phyloP scores from a whole-genome alignment of 768 basidiomycete species.

The Tephrocybe sp. region DNA sequence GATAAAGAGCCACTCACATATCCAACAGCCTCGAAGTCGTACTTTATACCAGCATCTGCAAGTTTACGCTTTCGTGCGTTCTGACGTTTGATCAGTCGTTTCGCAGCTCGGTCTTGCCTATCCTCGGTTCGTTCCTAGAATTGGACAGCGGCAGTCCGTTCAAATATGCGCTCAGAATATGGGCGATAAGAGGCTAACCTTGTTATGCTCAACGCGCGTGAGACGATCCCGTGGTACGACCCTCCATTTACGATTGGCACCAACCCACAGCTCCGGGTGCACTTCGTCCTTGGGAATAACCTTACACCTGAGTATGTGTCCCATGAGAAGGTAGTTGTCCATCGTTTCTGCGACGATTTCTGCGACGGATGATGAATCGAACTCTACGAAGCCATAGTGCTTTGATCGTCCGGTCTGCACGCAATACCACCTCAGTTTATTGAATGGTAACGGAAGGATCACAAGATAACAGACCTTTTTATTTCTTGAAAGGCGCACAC shows the following conservation, averaged over 20 bases:
- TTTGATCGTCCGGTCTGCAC: conserved; percentile 89
- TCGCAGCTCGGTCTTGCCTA: conserved; percentile 60
- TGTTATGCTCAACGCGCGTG: conserved; percentile 75
- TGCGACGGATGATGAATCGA: conserved; percentile 84
- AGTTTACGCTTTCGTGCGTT: conserved; percentile 76
- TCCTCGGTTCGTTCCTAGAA: conserved; percentile 69
- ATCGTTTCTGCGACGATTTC: conserved; percentile 97
- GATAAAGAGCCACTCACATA: conserved; percentile 60
- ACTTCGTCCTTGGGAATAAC: conserved; percentile 86
- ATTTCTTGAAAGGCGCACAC: conserved; percentile 88
- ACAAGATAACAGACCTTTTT: conserved; percentile 60
- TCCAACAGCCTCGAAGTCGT: conserved; percentile 76
- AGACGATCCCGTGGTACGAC: conserved; percentile 71
- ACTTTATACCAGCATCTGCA: conserved; percentile 78
- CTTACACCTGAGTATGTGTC: conserved; percentile 91
- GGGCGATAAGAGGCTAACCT: conserved; percentile 43
- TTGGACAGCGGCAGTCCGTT: not conserved
- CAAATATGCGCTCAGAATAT: not conserved
- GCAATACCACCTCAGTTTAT: not conserved
- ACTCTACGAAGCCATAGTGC: conserved; percentile 97
- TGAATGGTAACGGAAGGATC: not conserved
- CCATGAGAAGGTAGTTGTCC: conserved; percentile 97
- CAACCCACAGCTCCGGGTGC: conserved; percentile 93
- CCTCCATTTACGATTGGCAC: conserved; percentile 93
- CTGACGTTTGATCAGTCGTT: conserved; percentile 75